These are phyloP conservation scores for Brassica cretica DNA, from an alignment of 345 rosid species.

Conservation along the genomic window DNA sequence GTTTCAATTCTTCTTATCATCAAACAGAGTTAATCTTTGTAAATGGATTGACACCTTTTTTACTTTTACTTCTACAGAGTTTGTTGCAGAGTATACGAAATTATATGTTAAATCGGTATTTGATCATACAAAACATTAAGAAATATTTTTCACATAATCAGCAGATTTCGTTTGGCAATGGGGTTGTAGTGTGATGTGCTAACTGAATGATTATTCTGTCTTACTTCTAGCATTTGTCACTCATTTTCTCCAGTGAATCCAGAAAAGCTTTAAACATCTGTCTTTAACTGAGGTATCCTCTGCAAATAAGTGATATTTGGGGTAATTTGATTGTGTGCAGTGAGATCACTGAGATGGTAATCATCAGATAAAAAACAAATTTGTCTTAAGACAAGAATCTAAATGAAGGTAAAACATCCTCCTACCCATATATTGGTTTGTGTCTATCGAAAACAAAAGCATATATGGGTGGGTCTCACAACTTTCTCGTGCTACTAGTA, in stretches of 20 bases:
- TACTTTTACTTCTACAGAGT: too few species aligned
- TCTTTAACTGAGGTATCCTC: not conserved
- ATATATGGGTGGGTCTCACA: not conserved
- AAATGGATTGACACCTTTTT: too few species aligned
- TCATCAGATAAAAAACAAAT: not conserved
- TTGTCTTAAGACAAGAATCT: not conserved
- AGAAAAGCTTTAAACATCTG: not conserved
- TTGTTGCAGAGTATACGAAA: not conserved
- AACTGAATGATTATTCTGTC: not conserved
- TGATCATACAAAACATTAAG: not conserved
- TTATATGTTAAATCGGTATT: not conserved
- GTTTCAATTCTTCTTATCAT: not conserved
- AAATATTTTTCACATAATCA: not conserved
- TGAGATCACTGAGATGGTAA: not conserved
- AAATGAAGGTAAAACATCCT: not conserved
- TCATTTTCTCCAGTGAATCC: not conserved
- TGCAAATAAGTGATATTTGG: not conserved
- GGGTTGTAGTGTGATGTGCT: not conserved
- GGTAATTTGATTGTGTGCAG: not conserved
- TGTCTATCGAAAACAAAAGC: not conserved
- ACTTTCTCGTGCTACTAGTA: not conserved
- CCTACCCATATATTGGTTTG: not conserved
- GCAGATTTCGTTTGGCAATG: not conserved
- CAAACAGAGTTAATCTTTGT: too few species aligned
- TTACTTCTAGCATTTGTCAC: not conserved